A percentile compares a stretch with the other conserved stretches of the same genome.
These are phyloP conservation scores for Intubia oerlemansii DNA, from an alignment of 2,329 filamentous ascomycete species.

Conservation along the genomic window DNA sequence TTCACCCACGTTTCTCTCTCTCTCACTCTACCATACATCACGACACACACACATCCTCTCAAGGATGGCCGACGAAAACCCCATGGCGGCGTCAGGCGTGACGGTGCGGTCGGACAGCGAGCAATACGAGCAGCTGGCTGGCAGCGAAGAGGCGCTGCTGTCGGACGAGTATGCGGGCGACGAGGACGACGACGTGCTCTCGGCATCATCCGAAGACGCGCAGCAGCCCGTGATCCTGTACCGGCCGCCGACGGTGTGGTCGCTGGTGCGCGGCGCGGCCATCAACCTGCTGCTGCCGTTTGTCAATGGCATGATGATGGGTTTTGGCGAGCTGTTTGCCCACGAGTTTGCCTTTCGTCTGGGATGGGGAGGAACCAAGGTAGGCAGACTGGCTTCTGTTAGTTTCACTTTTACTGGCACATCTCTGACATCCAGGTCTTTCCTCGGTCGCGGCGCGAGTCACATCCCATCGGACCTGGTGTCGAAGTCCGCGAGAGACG, in stretches of 20 bases:
- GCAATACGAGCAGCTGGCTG: constrained; percentile 46
- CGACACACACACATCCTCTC: background rate
- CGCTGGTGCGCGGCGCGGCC: constrained; percentile 64
- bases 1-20: too few relatives aligned
- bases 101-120: constrained; percentile 71
- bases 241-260: constrained; percentile 71
- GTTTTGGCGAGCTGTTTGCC: constrained; percentile 89
- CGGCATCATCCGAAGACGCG: too few relatives aligned
- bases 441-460: constrained; percentile 36
- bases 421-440: constrained; percentile 24
- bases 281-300: constrained; percentile 95
- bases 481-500: constrained; percentile 58
- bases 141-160: too few relatives aligned
- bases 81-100: constrained; percentile 49
- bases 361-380: constrained; percentile 88
- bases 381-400: constrained; percentile 20
- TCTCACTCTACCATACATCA: too few relatives aligned
- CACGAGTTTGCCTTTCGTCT: constrained; percentile 86
- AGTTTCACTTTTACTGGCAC: background rate
- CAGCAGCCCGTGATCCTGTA: constrained; percentile 55
- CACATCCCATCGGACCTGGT: constrained; percentile 69
- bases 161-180: too few relatives aligned
- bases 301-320: constrained; percentile 94
- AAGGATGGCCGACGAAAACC: constrained; percentile 33
- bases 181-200: constrained; percentile 9